Evolutionary conservation across 2,329 filamentous ascomycete species (phyloP), one percentile per base, ranked within the genome.

Genomic region (Fusarium pseudocircinatum): DNA sequence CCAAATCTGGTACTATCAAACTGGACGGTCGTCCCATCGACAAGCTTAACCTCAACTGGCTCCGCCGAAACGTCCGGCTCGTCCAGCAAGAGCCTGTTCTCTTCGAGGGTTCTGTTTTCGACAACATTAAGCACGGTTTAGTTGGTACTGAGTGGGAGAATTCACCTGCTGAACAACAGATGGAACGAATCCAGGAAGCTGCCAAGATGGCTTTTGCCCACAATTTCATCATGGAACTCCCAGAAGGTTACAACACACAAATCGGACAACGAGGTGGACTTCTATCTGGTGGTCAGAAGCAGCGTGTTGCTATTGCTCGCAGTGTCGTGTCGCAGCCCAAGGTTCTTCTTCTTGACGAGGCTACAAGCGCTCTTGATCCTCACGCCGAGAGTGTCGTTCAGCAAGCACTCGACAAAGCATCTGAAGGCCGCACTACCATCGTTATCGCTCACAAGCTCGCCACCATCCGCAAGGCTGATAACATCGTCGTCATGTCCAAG

Each of bases 321-420:
- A 89, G 87, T 47, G 89, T 93, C 58, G 83, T 92, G 34, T 87
- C 88, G 26, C 82, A 89, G 47, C 90, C 91, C 0, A 83, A 84
- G 3, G 89, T 93, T 30, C 83, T 93, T 5, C 87, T 93, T 22
- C 82, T 93, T 4, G 91, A 93, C 72, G 91, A 93, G 79, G 91
- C 91, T 3, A 93, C 91, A 0, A 90, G 87, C 52, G 89, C 90
- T 14, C 78, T 84, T 30, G 82, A 84, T 53, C 79, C 82, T 1
- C 80, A 84, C 20, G 80, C 84, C 8, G 83, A 85, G 59, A 80
- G 82, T 3, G 81, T 87, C 22, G 88, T 90, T 2, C 88, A 90
- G 72, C 78, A 84, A 52, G 88, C 88, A 2, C 83, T 90, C 16
- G 85, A 87, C 60, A 82, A 82, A 22, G 83, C 90, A 4, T 87